A percentile compares a stretch with the other conserved stretches of the same genome.
These are phyloP conservation scores for Nakaseomyces nivariensis DNA, from an alignment of 1,139 yeast genomes.

Conservation along the genomic window DNA sequence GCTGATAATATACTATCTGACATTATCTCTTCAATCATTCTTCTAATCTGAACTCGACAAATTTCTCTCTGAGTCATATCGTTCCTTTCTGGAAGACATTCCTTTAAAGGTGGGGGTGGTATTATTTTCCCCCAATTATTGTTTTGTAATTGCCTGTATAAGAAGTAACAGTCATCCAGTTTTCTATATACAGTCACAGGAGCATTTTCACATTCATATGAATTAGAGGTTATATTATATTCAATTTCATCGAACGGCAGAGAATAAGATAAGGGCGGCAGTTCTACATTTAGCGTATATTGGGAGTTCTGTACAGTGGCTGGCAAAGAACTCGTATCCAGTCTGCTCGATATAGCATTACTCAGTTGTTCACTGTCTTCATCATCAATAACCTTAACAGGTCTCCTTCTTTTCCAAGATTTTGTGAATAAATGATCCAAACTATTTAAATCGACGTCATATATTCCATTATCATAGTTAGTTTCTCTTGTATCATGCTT, in stretches of 20 bases:
- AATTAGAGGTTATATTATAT: background rate
- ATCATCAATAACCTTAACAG: background rate
- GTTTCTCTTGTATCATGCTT: background rate
- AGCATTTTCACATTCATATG: background rate
- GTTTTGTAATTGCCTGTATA: slow-evolving; percentile 69
- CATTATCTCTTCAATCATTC: slow-evolving; percentile 66
- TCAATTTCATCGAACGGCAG: background rate
- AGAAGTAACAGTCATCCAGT: slow-evolving; percentile 58
- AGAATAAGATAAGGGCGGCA: background rate
- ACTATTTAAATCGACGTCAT: background rate
- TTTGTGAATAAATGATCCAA: background rate
- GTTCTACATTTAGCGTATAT: background rate
- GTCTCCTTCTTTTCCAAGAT: background rate
- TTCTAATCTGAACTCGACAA: slow-evolving; percentile 67
- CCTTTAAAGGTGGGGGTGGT: slow-evolving; percentile 72
- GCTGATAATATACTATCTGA: slow-evolving; percentile 42
- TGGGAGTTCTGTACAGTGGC: background rate
- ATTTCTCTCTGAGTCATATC: slow-evolving; percentile 41
- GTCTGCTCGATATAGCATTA: background rate
- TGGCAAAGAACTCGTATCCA: background rate
- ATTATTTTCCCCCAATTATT: slow-evolving; percentile 79
- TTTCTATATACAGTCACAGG: background rate
- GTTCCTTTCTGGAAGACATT: slow-evolving; percentile 73
- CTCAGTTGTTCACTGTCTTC: background rate
- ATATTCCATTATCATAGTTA: background rate